phyloP scores from a whole-genome alignment of 495 filamentous ascomycete genomes.

The Lepraria neglecta region DNA sequence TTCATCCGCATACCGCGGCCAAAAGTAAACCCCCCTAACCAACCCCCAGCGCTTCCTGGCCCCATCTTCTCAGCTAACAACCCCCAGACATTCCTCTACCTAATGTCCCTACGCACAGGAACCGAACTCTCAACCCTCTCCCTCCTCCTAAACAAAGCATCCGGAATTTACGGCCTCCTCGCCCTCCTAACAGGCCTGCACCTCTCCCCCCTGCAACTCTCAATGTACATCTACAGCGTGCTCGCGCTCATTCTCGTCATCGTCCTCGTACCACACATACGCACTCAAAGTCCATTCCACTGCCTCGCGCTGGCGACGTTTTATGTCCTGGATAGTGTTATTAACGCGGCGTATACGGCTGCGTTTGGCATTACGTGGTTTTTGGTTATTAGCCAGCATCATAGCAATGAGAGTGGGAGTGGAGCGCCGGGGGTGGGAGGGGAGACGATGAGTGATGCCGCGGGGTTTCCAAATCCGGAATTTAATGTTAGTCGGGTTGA shows the following conservation, averaged over 20 bases:
- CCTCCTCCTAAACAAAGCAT: conserved; percentile 79
- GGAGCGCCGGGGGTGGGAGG: conserved; percentile 37
- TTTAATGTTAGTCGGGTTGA: conserved; percentile 54
- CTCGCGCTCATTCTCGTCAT: conserved; percentile 54
- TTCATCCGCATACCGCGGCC: conserved; percentile 52
- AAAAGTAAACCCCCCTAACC: conserved; percentile 37
- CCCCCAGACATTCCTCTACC: conserved; percentile 66
- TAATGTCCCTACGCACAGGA: conserved; percentile 79
- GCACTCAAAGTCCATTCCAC: conserved; percentile 59
- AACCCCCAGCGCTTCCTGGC: neutral
- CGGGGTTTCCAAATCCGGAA: conserved; percentile 63
- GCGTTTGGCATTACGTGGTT: conserved; percentile 82
- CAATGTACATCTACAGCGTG: conserved; percentile 81
- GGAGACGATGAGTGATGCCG: conserved; percentile 54
- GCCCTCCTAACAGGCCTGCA: conserved; percentile 70
- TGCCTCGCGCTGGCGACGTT: conserved; percentile 66
- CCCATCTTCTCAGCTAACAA: conserved; percentile 6
- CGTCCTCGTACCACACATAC: conserved; percentile 63
- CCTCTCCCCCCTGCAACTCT: conserved; percentile 62
- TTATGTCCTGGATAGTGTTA: conserved; percentile 69
- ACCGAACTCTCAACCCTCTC: conserved; percentile 73
- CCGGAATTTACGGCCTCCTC: conserved; percentile 81
- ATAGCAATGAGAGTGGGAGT: conserved; percentile 37
- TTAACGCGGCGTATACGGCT: conserved; percentile 71
- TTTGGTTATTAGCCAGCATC: conserved; percentile 55